Percentiles rank a stretch among this genome's conserved stretches.
Conservation (phyloP, 768 basidiomycete species). For the Amanita rubescens region DNA sequence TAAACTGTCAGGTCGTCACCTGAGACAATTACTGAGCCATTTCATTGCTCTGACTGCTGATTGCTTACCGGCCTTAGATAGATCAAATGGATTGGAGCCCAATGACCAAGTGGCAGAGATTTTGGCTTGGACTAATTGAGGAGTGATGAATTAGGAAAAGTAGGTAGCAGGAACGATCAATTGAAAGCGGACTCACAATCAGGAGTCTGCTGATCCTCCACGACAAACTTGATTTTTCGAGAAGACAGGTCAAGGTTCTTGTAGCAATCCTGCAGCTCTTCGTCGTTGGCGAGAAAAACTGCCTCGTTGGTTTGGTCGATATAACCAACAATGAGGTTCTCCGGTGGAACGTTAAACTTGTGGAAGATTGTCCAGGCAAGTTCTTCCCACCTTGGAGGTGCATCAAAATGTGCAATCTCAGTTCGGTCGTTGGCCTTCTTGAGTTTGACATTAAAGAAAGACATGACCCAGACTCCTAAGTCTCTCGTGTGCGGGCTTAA, state of each 20-base stretch:
- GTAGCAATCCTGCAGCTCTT: not conserved
- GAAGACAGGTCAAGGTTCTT: not conserved
- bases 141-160: conserved; percentile 3
- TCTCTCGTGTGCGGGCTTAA: no score
- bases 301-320: not conserved
- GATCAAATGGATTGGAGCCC: conserved; percentile 5
- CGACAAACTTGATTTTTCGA: no score
- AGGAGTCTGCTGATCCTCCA: conserved; percentile 7
- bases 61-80: conserved; percentile 4
- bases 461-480: no score
- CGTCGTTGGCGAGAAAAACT: not conserved
- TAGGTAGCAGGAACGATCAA: conserved; percentile 2
- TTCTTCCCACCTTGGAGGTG: conserved; percentile 3
- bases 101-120: conserved; percentile 8
- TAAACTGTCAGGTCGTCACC: conserved; percentile 9
- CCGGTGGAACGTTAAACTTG: not conserved
- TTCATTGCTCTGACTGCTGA: conserved; percentile 7
- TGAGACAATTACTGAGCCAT: not conserved
- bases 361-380: not conserved
- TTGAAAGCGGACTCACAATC: conserved; percentile 6
- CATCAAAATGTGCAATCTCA: conserved; percentile 4
- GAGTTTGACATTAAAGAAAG: no score
- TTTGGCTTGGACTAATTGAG: conserved; percentile 1
- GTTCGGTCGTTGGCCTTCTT: no score
- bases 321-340: conserved; percentile 1